Evolutionary conservation across 495 filamentous ascomycete species (phyloP), one percentile per base, ranked within the genome.

Genomic region (Penicillium odoratum): DNA sequence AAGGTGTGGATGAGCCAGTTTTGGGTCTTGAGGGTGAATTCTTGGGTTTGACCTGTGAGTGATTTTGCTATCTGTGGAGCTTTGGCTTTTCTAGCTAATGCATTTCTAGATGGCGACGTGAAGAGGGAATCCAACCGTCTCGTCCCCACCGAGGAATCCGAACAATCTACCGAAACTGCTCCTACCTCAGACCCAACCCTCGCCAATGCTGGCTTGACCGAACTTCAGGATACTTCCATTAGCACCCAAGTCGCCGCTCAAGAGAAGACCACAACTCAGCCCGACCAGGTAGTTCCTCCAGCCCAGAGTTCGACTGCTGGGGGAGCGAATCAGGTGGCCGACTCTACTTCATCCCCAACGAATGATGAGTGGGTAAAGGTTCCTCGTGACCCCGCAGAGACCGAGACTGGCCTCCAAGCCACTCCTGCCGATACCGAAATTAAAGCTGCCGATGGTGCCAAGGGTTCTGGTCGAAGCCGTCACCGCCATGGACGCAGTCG

Each of bases 331-430:
- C 77, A 82, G 36, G 83, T 84, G 15, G 88, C 83, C 9, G 87
- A 89, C 38, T 62, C 64, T 42, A 71, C 61, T 68, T 78, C 38
- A 15, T 82, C 78, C 58, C 78, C 74, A 62, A 84, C 71, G 71
- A 81, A 85, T 7, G 88, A 94, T 61, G 84, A 84, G 58, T 95
- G 86, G 87, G 86, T 92, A 49, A 83, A 91, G 69, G 82, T 92
- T 43, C 84, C 89, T 42, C 88, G 89, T 56, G 78, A 87, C 66
- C 84, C 89, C 38, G 76, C 83, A 36, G 91, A 95, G 71, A 88
- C 88, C 11, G 92, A 94, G 48, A 86, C 80, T 60, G 81, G 83
- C 16, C 64, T 84, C 11, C 67, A 80, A n/a, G 83, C 84, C 9
- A 85, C 82, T 7, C 80, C 85, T 26, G 84, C 82, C 21, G 75